Percentiles rank a stretch among this genome's conserved stretches.
Conservation (phyloP, 1,139 yeast genomes). For the Scheffersomyces cryptocercus region DNA sequence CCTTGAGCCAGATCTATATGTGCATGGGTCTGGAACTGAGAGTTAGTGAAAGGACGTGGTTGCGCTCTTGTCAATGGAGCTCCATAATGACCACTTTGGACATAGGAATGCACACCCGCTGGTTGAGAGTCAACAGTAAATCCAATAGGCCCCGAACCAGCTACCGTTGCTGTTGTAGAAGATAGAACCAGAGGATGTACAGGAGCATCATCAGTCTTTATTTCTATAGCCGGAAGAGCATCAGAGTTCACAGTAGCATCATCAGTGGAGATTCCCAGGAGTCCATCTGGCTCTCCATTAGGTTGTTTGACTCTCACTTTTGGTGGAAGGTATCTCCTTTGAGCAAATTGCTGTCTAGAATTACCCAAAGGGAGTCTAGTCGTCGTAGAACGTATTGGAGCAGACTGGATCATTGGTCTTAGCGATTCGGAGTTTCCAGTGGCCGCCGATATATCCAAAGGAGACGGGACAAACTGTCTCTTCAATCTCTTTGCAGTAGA, state of each 20-base stretch:
- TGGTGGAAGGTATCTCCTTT: conserved; percentile 1
- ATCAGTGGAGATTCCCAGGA: too few species aligned
- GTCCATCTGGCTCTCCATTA: too few species aligned
- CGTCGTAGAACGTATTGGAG: conserved; percentile 35
- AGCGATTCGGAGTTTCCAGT: conserved; percentile 8
- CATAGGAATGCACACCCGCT: conserved; percentile 1
- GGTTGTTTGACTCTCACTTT: too few species aligned
- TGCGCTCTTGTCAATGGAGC: conserved; percentile 13
- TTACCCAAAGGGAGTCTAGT: conserved; percentile 4
- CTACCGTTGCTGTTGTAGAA: conserved; percentile 1
- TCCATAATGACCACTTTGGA: conserved; percentile 4
- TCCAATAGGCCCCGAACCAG: background rate
- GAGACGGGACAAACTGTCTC: conserved; percentile 48
- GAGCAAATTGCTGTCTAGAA: conserved; percentile 8
- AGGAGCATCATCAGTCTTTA: conserved; percentile 1
- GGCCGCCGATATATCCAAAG: conserved; percentile 25
- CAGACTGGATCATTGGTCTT: conserved; percentile 42
- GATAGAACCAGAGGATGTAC: background rate
- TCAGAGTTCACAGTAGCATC: background rate
- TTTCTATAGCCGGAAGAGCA: background rate
- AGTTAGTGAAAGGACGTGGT: conserved; percentile 13
- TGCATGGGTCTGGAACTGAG: conserved; percentile 13
- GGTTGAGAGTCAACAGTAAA: background rate
- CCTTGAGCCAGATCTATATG: background rate
- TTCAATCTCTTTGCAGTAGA: conserved; percentile 38